Evolutionary conservation across 495 filamentous ascomycete species (phyloP).

Genomic region (Neurospora pannonica): DNA sequence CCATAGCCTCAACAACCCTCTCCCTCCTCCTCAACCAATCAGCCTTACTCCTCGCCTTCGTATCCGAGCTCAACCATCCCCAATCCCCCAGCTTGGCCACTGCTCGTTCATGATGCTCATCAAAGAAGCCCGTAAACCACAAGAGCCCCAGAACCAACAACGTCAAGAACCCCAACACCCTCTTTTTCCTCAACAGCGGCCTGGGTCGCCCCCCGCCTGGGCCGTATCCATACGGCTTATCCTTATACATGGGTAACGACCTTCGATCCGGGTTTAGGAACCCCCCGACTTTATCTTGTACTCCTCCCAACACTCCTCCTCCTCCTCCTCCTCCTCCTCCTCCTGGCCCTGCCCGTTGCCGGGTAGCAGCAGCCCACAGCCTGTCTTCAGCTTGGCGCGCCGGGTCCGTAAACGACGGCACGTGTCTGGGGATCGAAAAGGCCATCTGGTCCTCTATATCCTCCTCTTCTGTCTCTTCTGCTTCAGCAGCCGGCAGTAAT

Average conservation of each 20-base stretch:
- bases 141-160: conserved; percentile 42
- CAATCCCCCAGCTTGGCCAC: conserved; percentile 25
- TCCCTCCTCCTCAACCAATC: conserved; percentile 74
- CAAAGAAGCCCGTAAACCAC: conserved; percentile 52
- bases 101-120: conserved; percentile 20
- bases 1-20: conserved; percentile 82
- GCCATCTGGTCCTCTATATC: conserved; percentile 41
- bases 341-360: conserved; percentile 19
- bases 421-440: conserved; percentile 55
- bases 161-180: conserved; percentile 38
- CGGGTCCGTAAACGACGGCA: conserved; percentile 60
- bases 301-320: conserved; percentile 33
- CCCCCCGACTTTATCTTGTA: conserved; percentile 34
- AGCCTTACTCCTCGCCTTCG: conserved; percentile 25
- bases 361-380: conserved; percentile 46
- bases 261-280: conserved; percentile 43
- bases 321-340: conserved; percentile 20
- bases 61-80: conserved; percentile 30
- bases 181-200: conserved; percentile 44
- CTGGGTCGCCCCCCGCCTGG: conserved; percentile 31
- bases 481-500: neutral
- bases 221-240: conserved; percentile 77
- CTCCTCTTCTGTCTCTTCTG: neutral
- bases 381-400: conserved; percentile 60
- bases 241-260: conserved; percentile 92